A percentile compares a stretch with the other conserved stretches of the same genome.
Conservation (phyloP, 1,284 basidiomycete genomes). For the Phenoliferia sp. region DNA sequence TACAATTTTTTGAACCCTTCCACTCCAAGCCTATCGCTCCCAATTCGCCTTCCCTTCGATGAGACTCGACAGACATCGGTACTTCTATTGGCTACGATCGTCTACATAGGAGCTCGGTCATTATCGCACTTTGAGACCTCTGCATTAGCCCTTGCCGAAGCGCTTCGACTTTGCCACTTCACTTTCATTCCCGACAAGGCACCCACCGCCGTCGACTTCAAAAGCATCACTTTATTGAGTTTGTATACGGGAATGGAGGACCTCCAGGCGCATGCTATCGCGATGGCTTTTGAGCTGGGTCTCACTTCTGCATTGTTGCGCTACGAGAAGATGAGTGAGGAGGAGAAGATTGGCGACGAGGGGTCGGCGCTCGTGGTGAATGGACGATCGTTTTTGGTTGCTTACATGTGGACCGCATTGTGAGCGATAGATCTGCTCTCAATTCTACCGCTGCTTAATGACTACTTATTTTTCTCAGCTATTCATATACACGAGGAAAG, state of each 20-base stretch:
- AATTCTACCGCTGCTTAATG: background rate
- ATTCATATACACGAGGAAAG: slow-evolving; percentile 18
- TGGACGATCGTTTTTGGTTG: slow-evolving; percentile 13
- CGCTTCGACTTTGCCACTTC: slow-evolving; percentile 14
- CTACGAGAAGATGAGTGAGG: slow-evolving; percentile 11
- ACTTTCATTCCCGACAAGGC: slow-evolving; percentile 13
- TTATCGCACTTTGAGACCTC: slow-evolving; percentile 21
- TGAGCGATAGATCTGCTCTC: slow-evolving; percentile 1
- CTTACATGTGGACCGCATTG: slow-evolving; percentile 20
- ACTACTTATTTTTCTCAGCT: slow-evolving; percentile 7
- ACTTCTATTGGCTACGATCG: slow-evolving; percentile 23
- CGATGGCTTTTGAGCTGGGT: slow-evolving; percentile 6
- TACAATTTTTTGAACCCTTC: slow-evolving; percentile 6
- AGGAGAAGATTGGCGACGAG: slow-evolving; percentile 11
- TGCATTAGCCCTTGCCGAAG: slow-evolving; percentile 14
- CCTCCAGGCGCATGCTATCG: background rate
- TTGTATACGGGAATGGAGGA: slow-evolving; percentile 5
- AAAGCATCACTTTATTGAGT: slow-evolving; percentile 1
- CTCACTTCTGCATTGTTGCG: slow-evolving; percentile 8
- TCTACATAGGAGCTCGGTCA: slow-evolving; percentile 28
- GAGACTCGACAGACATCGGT: slow-evolving; percentile 20
- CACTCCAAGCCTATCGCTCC: background rate
- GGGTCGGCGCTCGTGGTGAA: slow-evolving; percentile 10
- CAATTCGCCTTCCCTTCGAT: slow-evolving; percentile 15
- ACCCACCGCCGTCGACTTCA: slow-evolving; percentile 3